phyloP scores from a whole-genome alignment of 768 basidiomycete species.

The Exidia glandulosa region DNA sequence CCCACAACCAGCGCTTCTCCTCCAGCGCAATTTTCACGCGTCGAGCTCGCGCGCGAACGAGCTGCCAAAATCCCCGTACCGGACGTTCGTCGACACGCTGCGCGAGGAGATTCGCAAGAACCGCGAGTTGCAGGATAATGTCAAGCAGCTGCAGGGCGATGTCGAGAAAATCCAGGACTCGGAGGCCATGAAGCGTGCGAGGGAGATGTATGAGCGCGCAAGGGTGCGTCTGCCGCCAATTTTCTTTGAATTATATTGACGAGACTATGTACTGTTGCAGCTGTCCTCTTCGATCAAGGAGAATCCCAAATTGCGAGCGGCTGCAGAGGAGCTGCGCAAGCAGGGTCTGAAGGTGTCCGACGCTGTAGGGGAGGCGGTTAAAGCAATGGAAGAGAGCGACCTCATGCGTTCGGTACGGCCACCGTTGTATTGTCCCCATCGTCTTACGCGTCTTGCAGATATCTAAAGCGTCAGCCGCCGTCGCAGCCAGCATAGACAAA shows the following conservation, averaged over 20 bases:
- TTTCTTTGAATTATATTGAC: not conserved
- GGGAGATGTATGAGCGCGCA: conserved; percentile 87
- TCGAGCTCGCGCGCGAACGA: conserved; percentile 53
- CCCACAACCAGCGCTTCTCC: conserved; percentile 36
- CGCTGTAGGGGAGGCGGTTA: conserved; percentile 85
- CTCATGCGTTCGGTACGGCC: conserved; percentile 68
- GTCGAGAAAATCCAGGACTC: conserved; percentile 96
- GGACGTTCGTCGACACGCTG: conserved; percentile 91
- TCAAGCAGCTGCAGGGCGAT: conserved; percentile 94
- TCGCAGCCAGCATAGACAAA: conserved; percentile 74
- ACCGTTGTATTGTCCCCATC: not conserved
- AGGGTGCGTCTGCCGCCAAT: conserved; percentile 45
- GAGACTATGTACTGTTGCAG: conserved; percentile 28
- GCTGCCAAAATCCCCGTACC: conserved; percentile 82
- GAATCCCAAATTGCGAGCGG: conserved; percentile 83
- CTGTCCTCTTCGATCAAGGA: conserved; percentile 90
- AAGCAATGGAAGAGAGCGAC: conserved; percentile 90
- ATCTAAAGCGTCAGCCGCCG: conserved; percentile 71
- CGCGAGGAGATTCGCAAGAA: conserved; percentile 90
- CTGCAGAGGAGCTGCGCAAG: conserved; percentile 85
- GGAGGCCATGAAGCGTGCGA: conserved; percentile 86
- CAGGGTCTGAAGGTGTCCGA: conserved; percentile 87
- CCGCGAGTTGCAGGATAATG: conserved; percentile 88
- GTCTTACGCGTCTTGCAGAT: conserved; percentile 42
- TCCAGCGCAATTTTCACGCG: conserved; percentile 22